phyloP scores from a whole-genome alignment of 768 basidiomycete genomes.

The Agrocybe chaxingu region DNA sequence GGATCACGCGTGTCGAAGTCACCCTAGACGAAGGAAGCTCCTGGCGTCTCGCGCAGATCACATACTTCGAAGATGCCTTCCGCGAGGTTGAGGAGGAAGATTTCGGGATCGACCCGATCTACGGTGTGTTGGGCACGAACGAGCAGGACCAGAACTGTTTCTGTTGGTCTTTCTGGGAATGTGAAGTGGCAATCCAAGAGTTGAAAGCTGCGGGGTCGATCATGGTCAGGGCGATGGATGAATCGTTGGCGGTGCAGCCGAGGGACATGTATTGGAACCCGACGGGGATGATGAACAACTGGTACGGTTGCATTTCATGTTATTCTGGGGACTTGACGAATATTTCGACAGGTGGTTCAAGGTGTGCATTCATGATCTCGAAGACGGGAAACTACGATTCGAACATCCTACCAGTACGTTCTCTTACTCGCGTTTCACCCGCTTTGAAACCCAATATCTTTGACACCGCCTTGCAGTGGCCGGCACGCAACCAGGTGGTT shows the following conservation, averaged over 20 bases:
- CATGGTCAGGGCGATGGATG: conserved; percentile 54
- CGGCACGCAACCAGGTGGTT: conserved; percentile 45
- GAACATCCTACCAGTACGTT: conserved; percentile 52
- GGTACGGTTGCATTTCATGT: conserved; percentile 26
- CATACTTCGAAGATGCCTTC: conserved; percentile 50
- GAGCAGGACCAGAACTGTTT: conserved; percentile 45
- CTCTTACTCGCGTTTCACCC: background rate
- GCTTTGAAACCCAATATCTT: background rate
- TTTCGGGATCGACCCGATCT: conserved; percentile 29
- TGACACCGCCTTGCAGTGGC: conserved; percentile 23
- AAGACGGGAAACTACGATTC: conserved; percentile 35
- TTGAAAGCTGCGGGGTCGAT: conserved; percentile 35
- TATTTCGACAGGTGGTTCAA: conserved; percentile 49
- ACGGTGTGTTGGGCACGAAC: conserved; percentile 46
- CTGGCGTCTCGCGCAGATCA: conserved; percentile 41
- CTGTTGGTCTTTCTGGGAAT: conserved; percentile 63
- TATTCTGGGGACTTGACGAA: background rate
- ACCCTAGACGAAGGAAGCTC: conserved; percentile 49
- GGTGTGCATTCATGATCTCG: conserved; percentile 40
- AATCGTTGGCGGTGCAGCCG: conserved; percentile 45
- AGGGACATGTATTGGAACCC: conserved; percentile 59
- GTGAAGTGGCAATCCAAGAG: conserved; percentile 29
- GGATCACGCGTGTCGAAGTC: conserved; percentile 56
- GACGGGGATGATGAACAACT: conserved; percentile 64
- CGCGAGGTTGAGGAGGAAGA: conserved; percentile 27